Percentiles rank a stretch among this genome's conserved stretches.
phyloP scores from a whole-genome alignment of 371 early-diverging fungal genomes.

The Vairimorpha necatrix region DNA sequence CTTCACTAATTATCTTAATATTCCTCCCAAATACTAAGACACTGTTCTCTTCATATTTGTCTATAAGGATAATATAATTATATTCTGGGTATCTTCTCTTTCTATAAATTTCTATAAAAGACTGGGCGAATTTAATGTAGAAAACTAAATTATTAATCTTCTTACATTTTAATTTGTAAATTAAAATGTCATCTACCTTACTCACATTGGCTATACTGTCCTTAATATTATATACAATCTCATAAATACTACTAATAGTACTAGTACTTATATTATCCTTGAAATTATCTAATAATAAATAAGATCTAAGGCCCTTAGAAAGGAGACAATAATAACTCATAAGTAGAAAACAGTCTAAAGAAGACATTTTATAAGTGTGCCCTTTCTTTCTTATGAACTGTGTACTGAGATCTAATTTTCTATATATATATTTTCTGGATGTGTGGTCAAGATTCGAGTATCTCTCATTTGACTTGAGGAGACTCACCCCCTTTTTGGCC shows the following conservation, averaged over 20 bases:
- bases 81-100: neutral
- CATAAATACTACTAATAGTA: neutral
- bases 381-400: conserved; percentile 31
- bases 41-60: neutral
- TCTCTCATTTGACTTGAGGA: conserved; percentile 8
- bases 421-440: neutral
- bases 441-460: conserved; percentile 21
- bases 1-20: no score
- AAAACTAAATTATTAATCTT: neutral
- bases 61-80: neutral
- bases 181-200: conserved; percentile 1
- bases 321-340: conserved; percentile 16
- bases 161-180: conserved; percentile 5
- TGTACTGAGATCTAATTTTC: neutral
- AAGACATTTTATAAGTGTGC: neutral
- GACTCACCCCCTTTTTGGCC: conserved; percentile 27
- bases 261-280: neutral
- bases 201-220: conserved; percentile 16
- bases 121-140: neutral
- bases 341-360: conserved; percentile 25
- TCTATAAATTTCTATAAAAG: neutral
- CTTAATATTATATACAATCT: conserved; percentile 3
- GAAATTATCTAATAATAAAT: neutral
- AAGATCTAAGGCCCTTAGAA: conserved; percentile 7
- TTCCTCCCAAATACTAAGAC: neutral